These are phyloP conservation scores for Rhododendron vialii DNA, from an alignment of 148 eudicot species.

Conservation along the genomic window DNA sequence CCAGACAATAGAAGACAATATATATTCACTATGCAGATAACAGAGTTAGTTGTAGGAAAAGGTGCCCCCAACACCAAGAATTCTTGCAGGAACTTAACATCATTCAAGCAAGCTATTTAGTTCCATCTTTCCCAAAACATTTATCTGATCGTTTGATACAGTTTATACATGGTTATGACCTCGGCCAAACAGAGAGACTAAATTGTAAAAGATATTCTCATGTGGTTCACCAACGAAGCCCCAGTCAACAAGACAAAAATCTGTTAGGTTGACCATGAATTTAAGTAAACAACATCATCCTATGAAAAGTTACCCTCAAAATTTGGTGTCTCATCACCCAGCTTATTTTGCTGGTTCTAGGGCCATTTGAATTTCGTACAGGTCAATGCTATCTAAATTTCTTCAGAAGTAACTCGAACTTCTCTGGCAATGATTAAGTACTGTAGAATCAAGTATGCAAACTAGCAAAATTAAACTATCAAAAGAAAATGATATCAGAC, in stretches of 20 bases:
- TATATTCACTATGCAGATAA: background rate
- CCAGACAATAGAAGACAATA: background rate
- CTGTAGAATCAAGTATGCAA: background rate
- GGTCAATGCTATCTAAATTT: background rate
- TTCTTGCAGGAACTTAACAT: background rate
- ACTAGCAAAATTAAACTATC: background rate
- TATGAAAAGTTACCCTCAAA: background rate
- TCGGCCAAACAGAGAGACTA: background rate
- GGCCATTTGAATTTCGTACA: background rate
- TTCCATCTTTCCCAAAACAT: background rate
- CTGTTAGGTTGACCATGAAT: background rate
- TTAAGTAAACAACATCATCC: background rate
- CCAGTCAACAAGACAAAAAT: background rate
- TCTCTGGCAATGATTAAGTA: background rate
- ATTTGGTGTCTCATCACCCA: background rate
- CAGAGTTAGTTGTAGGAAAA: background rate
- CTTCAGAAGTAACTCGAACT: background rate
- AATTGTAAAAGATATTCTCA: background rate
- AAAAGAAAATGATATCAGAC: background rate
- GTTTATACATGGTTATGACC: background rate
- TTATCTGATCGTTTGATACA: background rate
- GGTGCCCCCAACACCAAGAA: constrained; percentile 3
- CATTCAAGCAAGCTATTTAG: background rate
- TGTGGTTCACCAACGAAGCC: background rate
- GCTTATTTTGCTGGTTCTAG: background rate